A percentile compares a stretch with the other conserved stretches of the same genome.
phyloP scores from a whole-genome alignment of 1,284 basidiomycete genomes.

The Apiotrichum laibachii region DNA sequence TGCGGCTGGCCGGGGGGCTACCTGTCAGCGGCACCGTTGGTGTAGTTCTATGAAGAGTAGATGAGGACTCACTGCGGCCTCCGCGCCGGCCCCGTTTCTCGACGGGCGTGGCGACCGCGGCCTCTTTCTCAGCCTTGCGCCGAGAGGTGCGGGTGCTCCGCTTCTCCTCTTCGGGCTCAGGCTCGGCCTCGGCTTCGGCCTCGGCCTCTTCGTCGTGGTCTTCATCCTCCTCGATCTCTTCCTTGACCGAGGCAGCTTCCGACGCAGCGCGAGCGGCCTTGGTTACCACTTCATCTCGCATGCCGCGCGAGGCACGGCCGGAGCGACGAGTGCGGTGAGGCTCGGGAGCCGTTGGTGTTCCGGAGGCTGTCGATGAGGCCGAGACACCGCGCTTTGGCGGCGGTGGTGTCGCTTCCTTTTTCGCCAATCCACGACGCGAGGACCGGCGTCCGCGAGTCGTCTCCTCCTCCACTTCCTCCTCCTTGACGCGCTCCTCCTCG shows the following conservation, averaged over 20 bases:
- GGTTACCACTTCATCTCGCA: conserved; percentile 39
- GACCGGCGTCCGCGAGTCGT: conserved; percentile 25
- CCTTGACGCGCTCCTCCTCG: conserved; percentile 13
- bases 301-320: conserved; percentile 20
- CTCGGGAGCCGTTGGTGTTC: conserved; percentile 22
- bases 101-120: conserved; percentile 13
- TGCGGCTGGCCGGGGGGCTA: conserved; percentile 30
- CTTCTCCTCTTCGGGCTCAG: conserved; percentile 28
- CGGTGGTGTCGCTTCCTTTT: conserved; percentile 28
- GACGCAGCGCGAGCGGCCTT: conserved; percentile 36
- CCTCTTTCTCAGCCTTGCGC: conserved; percentile 23
- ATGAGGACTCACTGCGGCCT: conserved; percentile 19
- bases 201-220: conserved; percentile 17
- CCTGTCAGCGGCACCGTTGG: conserved; percentile 32
- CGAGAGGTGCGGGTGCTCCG: conserved; percentile 28
- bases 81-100: conserved; percentile 18
- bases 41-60: not conserved
- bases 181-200: conserved; percentile 20
- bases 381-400: conserved; percentile 32
- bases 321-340: conserved; percentile 14
- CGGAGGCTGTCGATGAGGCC: conserved; percentile 32
- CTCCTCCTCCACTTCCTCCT: conserved; percentile 19
- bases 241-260: conserved; percentile 32
- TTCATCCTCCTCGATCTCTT: conserved; percentile 27
- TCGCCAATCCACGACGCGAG: conserved; percentile 16